These are phyloP conservation scores for Inonotus obliquus DNA, from an alignment of 1,284 basidiomycete species.

Conservation along the genomic window DNA sequence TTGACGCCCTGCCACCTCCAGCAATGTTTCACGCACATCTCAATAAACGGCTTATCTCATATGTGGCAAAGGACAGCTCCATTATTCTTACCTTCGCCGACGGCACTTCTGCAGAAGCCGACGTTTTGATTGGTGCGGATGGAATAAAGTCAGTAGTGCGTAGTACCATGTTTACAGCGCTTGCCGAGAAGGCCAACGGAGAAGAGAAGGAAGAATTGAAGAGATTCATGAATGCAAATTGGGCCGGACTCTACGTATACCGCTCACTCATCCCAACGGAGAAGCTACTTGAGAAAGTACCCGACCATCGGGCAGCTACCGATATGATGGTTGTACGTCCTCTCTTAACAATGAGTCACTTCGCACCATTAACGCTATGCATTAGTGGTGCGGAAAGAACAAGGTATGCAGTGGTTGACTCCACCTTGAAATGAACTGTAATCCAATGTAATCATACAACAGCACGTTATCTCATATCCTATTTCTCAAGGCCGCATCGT, in stretches of 20 bases:
- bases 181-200: conserved; percentile 19
- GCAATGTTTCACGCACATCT: conserved; percentile 30
- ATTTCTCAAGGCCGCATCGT: conserved; percentile 25
- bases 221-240: conserved; percentile 30
- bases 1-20: conserved; percentile 25
- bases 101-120: conserved; percentile 33
- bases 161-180: conserved; percentile 29
- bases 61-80: conserved; percentile 18
- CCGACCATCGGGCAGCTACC: conserved; percentile 31
- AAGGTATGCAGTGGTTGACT: conserved; percentile 31
- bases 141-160: conserved; percentile 39
- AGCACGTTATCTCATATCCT: conserved; percentile 28
- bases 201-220: conserved; percentile 18
- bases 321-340: conserved; percentile 14
- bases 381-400: conserved; percentile 40
- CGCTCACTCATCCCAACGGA: conserved; percentile 32
- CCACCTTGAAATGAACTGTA: background rate
- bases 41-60: conserved; percentile 28
- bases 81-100: conserved; percentile 34
- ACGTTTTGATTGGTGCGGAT: conserved; percentile 41
- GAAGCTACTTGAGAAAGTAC: conserved; percentile 30
- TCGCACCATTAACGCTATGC: background rate
- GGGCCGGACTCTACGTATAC: conserved; percentile 41
- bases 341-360: background rate
- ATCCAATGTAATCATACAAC: conserved; percentile 27